A percentile compares a stretch with the other conserved stretches of the same genome.
Conservation (phyloP, 495 filamentous ascomycete genomes). For the Aspergillus ellipticus region DNA sequence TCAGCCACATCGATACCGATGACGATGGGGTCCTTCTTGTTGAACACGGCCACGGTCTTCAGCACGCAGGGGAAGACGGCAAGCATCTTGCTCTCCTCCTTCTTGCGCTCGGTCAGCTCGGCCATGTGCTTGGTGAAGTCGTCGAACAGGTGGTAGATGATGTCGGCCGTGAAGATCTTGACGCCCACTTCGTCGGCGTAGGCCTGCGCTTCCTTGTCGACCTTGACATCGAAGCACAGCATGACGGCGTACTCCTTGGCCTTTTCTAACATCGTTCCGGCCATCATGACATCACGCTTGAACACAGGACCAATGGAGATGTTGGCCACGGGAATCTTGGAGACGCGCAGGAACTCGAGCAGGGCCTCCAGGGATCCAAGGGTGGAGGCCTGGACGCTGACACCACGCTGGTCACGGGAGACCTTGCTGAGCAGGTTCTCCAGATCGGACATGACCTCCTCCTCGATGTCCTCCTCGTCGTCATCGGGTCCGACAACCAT, state of each 20-base stretch:
- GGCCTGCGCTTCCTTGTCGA: conserved; percentile 89
- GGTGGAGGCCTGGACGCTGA: conserved; percentile 95
- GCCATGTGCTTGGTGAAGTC: conserved; percentile 93
- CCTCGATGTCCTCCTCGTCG: conserved; percentile 93
- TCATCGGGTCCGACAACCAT: conserved; percentile 92
- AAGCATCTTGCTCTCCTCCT: conserved; percentile 90
- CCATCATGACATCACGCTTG: conserved; percentile 98
- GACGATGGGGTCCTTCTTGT: conserved; percentile 95
- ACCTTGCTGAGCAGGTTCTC: conserved; percentile 87
- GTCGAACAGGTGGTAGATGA: conserved; percentile 99
- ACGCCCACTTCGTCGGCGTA: conserved; percentile 94
- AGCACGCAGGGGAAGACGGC: conserved; percentile 97
- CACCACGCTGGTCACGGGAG: conserved; percentile 85
- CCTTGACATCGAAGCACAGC: conserved; percentile 99
- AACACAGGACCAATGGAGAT: conserved; percentile 97
- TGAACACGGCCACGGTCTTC: conserved; percentile 87
- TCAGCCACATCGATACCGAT: conserved; percentile 94
- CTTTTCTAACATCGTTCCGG: conserved; percentile 95
- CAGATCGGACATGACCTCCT: conserved; percentile 94
- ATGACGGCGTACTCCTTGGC: conserved; percentile 94
- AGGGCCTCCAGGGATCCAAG: conserved; percentile 95
- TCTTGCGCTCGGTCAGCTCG: conserved; percentile 77
- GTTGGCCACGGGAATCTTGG: conserved; percentile 95
- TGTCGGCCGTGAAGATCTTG: conserved; percentile 98
- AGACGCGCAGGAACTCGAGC: conserved; percentile 88